Evolutionary conservation across 345 rosid species (phyloP).

Genomic region (Cardamine resedifolia): DNA sequence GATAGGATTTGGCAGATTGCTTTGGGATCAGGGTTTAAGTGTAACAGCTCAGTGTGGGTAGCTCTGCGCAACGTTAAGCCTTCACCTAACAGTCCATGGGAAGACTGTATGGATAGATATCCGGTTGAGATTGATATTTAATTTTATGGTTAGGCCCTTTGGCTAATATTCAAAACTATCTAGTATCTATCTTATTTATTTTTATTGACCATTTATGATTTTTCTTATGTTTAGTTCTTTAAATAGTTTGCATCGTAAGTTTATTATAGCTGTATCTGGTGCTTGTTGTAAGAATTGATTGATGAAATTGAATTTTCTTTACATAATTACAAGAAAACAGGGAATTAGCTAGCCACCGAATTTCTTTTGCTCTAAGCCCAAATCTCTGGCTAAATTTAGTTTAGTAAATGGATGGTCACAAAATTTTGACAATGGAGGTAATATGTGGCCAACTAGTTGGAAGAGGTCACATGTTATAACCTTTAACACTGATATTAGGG

Average conservation of each 20-base stretch:
- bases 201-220: slow-evolving; percentile 2
- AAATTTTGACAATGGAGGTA: too few species aligned
- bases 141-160: slow-evolving; percentile 3
- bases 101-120: slow-evolving; percentile 47
- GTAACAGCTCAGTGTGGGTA: slow-evolving; percentile 66
- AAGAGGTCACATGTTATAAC: background rate
- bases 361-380: background rate
- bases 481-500: background rate
- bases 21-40: slow-evolving; percentile 77
- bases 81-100: slow-evolving; percentile 56
- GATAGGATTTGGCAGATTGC: slow-evolving; percentile 71
- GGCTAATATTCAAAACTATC: background rate
- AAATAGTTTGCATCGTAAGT: background rate
- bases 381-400: background rate
- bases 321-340: background rate
- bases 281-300: background rate
- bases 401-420: background rate
- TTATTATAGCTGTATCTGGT: background rate
- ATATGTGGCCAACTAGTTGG: background rate
- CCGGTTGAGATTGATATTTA: slow-evolving; percentile 38
- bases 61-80: slow-evolving; percentile 48
- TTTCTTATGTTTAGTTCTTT: slow-evolving; percentile 2
- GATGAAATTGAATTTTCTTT: background rate
- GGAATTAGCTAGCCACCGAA: background rate
- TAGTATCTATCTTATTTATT: slow-evolving; percentile 14